Evolutionary conservation across 139 green algal species (phyloP), one percentile per base, ranked within the genome.

Genomic region (Yamagishiella unicocca): DNA sequence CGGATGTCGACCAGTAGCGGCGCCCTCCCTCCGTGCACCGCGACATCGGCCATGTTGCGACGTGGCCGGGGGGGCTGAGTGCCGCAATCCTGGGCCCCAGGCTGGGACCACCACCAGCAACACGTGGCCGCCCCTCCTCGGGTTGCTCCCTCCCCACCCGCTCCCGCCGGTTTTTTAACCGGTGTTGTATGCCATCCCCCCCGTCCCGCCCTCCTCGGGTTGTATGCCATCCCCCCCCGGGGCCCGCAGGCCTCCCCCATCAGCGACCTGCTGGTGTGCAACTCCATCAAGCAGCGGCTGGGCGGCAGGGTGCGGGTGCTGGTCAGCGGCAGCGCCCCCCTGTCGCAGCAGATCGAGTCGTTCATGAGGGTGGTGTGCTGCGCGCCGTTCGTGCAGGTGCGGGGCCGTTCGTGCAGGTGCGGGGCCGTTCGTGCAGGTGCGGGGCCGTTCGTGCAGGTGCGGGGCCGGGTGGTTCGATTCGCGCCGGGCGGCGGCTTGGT

Each of bases 211-310:
- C n/a, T n/a, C n/a, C n/a, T n/a, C n/a, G n/a, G n/a, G n/a, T n/a
- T n/a, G n/a, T n/a, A n/a, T n/a, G n/a, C n/a, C n/a, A n/a, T n/a
- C 55, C 55, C 21, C 62, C 70, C 70, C 22, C 4, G 38, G 25
- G 38, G 38, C 45, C 46, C 85, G 79, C 90, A 96, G 93, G 95
- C 95, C n/a, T 94, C 94, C 1, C 87, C 90, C 6, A 81, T 97
- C 43, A 88, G 93, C 43, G 96, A 99, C 95, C 77, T 90, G 50
- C 71, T 97, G 38, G 90, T 98, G 2, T 97, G 98, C 89, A 93
- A 93, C 84, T 96, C 96, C 72, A 92, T 97, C 80, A 95, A 95
- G 88, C 46, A 83, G 29, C 87, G 64, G 53, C 90, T 97, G 82
- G 95, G 95, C 33, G 95, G 95, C 29, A 81, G 88, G 40, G 93